Base-by-base conservation (phyloP, 495 filamentous ascomycete species). In the Tuber brumale region DNA sequence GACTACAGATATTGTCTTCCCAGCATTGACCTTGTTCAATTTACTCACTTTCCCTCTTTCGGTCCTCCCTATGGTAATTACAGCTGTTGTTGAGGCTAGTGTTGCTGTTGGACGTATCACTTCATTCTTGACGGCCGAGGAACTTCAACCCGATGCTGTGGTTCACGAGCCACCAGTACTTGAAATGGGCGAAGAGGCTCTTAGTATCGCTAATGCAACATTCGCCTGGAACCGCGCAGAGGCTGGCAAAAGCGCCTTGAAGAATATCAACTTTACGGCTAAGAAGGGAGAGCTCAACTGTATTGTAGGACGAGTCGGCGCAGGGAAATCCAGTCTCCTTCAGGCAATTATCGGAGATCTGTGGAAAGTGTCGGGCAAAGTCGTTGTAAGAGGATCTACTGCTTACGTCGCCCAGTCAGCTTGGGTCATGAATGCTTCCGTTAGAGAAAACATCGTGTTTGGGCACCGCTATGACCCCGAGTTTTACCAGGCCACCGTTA, bases 381-480 rank as follows among this genome's bases (percentile, higher is more conserved):
- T 97, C 10, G 84, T 91, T 41, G 85, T 98, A 39, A 91, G 92
- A 77, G 96, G 96, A 27, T 88, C 87, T 21, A 88, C 91, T 35
- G 96, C 96, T 9, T 99, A 97, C 82, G 96, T 96, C 78, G 92
- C 93, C 35, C 96, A 99, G 84, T 89, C 92, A 79, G 84, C 94
- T 39, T 99, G 96, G 95, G 91, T 99, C 51, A 98, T 97, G 94
- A 99, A 98, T 81, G 95, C 96, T 10, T 95, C 91, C 70, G 94
- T 98, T 42, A 91, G 91, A 73, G 96, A 99, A 79, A 99, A 99
- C 81, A 97, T 99, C 81, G 87, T 97, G 10, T 99, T 99, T 82
- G 96, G 96, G 8, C 93, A 98, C 85, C 90, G 93, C 61, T 98
- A 92, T 87, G 95, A 99, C 85, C 92, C 95, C 5, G 86, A 89